Conservation (phyloP, 805 yeast species). For the Candida manassasensis region DNA sequence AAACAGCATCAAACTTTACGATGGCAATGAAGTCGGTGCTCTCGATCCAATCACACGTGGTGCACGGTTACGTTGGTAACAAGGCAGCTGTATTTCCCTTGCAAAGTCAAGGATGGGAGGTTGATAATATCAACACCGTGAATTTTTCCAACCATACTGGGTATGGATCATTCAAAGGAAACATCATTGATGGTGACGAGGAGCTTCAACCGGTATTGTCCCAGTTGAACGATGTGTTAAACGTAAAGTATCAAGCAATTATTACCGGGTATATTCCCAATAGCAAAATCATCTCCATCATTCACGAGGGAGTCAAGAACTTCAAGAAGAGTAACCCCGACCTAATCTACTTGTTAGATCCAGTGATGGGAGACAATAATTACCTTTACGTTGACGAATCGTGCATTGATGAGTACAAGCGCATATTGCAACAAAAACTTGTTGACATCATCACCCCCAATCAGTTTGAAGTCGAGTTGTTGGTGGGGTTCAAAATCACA, state of each 20-base stretch:
- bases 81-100: slow-evolving; percentile 87
- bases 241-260: slow-evolving; percentile 46
- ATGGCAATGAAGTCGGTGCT: slow-evolving; percentile 19
- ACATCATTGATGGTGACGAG: slow-evolving; percentile 36
- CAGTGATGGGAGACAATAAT: slow-evolving; percentile 81
- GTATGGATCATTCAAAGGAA: slow-evolving; percentile 64
- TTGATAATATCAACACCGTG: slow-evolving; percentile 83
- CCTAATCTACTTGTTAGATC: slow-evolving; percentile 60
- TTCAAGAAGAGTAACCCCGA: slow-evolving; percentile 31
- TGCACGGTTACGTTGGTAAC: slow-evolving; percentile 94
- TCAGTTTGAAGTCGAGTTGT: slow-evolving; percentile 79
- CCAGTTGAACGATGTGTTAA: slow-evolving; percentile 48
- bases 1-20: no score
- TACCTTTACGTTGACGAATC: slow-evolving; percentile 55
- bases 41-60: slow-evolving; percentile 80
- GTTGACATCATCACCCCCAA: slow-evolving; percentile 86
- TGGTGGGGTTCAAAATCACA: slow-evolving; percentile 49
- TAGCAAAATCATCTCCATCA: slow-evolving; percentile 39
- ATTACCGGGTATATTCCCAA: slow-evolving; percentile 70
- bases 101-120: slow-evolving; percentile 88
- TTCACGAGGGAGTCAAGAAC: slow-evolving; percentile 26
- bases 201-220: slow-evolving; percentile 45
- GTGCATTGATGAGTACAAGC: slow-evolving; percentile 31
- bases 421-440: slow-evolving; percentile 48
- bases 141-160: slow-evolving; percentile 93